Base-by-base conservation (phyloP, 495 filamentous ascomycete genomes). In the Penicillium tannophilum region DNA sequence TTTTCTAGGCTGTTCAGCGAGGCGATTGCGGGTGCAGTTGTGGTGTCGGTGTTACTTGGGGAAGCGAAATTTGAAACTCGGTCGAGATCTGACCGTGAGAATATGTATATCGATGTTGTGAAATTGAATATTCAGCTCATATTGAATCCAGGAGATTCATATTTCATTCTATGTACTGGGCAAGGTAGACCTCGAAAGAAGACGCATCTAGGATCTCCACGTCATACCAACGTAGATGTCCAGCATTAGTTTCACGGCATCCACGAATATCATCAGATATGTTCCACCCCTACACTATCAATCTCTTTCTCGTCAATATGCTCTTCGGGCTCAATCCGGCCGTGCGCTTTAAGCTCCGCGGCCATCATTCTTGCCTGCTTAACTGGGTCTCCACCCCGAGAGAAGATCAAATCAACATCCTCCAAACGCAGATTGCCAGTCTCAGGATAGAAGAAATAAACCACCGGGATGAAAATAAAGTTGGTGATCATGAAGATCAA, bases 401-500 rank as follows among this genome's bases (percentile, higher is more conserved):
- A 58, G 50, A 74, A 73, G 52, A 76, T 65, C 24, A 69, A 54
- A 46, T 76, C 72, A 19, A 75, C 69, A 33, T 72, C 70, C 50
- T 74, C 72, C 4, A 77, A 66, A 62, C 72, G 85, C 75, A 65
- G 70, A 54, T 71, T 72, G n/a, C 70, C 64, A 1, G 77, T 79
- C 42, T 79, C 75, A 0, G 76, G 75, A 57, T 74, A 79, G 52
- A 66, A 75, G 64, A 77, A 77, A 54, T 78, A 79, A 24, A 79
- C 62, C 9, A 77, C 63, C 4, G 77, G 77, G 16, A 79, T 63
- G 55, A 79, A 82, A 2, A 72, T 53, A 19, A 76, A 72, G 61
- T 87, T 86, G 59, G 84, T 80, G 42, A 78, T 76, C 59, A 80
- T 81, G 69, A 82, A 88, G 50, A 86, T 82, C 59, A 88, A 72